Conservation (phyloP, 805 yeast genomes). For the Cyberlindnera bimundalis region DNA sequence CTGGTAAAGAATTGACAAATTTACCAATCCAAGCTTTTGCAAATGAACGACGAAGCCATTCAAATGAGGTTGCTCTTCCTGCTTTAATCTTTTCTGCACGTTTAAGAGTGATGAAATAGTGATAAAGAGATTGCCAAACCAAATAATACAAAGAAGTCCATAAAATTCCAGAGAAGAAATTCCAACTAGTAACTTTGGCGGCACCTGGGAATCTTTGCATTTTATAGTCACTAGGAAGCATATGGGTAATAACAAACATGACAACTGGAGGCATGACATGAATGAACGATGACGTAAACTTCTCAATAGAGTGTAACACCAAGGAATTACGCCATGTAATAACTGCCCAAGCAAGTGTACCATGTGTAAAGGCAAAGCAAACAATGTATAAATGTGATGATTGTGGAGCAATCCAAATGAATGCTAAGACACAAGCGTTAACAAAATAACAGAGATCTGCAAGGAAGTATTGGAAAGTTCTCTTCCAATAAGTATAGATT, state of each 20-base stretch:
- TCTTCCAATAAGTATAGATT: conserved; percentile 75
- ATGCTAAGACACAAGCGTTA: conserved; percentile 62
- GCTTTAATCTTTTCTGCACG: conserved; percentile 76
- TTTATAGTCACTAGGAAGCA: conserved; percentile 47
- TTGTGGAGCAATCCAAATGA: conserved; percentile 79
- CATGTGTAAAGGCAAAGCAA: conserved; percentile 83
- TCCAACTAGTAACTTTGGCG: conserved; percentile 64
- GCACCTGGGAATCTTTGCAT: conserved; percentile 76
- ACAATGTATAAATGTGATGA: conserved; percentile 72
- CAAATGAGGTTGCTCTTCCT: conserved; percentile 86
- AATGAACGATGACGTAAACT: conserved; percentile 86
- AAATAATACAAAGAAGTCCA: conserved; percentile 82
- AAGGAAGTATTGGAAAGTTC: conserved; percentile 76
- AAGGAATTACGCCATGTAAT: conserved; percentile 94
- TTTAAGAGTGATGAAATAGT: conserved; percentile 84
- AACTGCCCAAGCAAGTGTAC: conserved; percentile 90
- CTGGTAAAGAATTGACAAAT: conserved; percentile 79
- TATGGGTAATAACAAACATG: conserved; percentile 83
- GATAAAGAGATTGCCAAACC: conserved; percentile 87
- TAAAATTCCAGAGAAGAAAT: conserved; percentile 61
- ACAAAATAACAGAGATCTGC: conserved; percentile 95
- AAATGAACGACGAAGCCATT: conserved; percentile 72
- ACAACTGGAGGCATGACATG: conserved; percentile 89
- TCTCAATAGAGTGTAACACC: conserved; percentile 87
- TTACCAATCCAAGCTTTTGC: conserved; percentile 62